A percentile compares a stretch with the other conserved stretches of the same genome.
These are phyloP conservation scores for Solanum medicagineum DNA, from an alignment of 257 asterid genomes.

Conservation along the genomic window DNA sequence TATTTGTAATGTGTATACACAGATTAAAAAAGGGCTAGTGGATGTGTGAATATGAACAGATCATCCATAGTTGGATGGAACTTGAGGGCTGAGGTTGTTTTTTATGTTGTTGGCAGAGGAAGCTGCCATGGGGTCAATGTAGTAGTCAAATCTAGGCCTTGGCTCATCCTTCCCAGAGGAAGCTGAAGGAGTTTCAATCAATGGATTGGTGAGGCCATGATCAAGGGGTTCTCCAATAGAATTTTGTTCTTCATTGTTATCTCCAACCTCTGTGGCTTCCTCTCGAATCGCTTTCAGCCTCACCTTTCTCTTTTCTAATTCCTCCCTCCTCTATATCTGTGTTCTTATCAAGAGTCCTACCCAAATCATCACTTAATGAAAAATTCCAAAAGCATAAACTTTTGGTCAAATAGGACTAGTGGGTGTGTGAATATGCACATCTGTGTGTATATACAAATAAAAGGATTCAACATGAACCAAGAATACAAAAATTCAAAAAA, in stretches of 20 bases:
- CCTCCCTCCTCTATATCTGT: conserved; percentile 42
- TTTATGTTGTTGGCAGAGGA: conserved; percentile 23
- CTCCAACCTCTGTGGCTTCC: conserved; percentile 41
- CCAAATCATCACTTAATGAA: neutral
- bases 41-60: neutral
- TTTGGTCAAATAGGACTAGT: neutral
- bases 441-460: neutral
- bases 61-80: neutral
- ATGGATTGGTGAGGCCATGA: conserved; percentile 54
- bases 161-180: conserved; percentile 7
- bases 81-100: conserved; percentile 21
- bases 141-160: conserved; percentile 58
- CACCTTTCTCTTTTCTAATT: conserved; percentile 63
- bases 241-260: conserved; percentile 1
- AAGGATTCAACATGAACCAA: neutral
- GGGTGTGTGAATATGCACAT: neutral
- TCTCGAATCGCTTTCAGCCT: conserved; percentile 60
- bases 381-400: neutral
- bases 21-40: neutral
- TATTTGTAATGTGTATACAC: too few species aligned
- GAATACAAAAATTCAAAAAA: neutral
- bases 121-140: conserved; percentile 77
- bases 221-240: conserved; percentile 13
- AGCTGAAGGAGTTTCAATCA: conserved; percentile 27
- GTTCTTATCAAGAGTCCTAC: neutral